Base-by-base conservation (phyloP, 441 rosid species). In the Mallotus japonicus region DNA sequence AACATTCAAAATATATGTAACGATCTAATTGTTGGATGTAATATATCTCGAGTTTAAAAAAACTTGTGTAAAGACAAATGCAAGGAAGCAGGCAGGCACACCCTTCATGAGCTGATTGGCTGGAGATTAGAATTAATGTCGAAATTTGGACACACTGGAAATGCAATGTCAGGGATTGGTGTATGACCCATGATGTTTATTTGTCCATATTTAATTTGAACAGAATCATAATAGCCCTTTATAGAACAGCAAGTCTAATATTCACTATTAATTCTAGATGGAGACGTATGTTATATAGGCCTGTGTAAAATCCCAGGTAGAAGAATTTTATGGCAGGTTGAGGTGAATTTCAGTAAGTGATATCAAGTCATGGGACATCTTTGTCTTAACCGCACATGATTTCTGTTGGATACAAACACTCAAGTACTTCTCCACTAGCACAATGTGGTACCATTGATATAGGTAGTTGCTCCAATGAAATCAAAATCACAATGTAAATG, bases 321-420 rank as follows among this genome's bases (percentile, higher is more conserved):
- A 37, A 12, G 12, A 32, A 8, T 37, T n/a, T 12, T n/a, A 58
- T 8, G 64, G 55, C 59, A 24, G 75, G 69, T 5, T 42, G 57
- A 44, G 56, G 64, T 53, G 65, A 61, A 44, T 42, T 64, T 19
- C 7, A 56, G 73, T 10, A 61, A 78, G 79, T 76, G 82, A 59
- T 62, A 76, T 73, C 80, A 81, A 78, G 76, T 76, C 76, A 76
- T 65, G 73, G 79, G 75, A 73, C 78, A 81, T 51, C 62, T 77
- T 65, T 55, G 57, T 60, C 75, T 56, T 28, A 2, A 37, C 59
- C 13, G 70, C 77, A 71, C 82, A 67, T 81, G 80, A 71, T 67
- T 10, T 64, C 54, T 76, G 75, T 70, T 73, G 71, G 74, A 64
- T 65, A 61, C 15, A 40, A 50, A 40, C 61, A 67, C 73, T 64